These are phyloP conservation scores for Puccinia coronata DNA, from an alignment of 1,284 basidiomycete genomes.

Conservation along the genomic window DNA sequence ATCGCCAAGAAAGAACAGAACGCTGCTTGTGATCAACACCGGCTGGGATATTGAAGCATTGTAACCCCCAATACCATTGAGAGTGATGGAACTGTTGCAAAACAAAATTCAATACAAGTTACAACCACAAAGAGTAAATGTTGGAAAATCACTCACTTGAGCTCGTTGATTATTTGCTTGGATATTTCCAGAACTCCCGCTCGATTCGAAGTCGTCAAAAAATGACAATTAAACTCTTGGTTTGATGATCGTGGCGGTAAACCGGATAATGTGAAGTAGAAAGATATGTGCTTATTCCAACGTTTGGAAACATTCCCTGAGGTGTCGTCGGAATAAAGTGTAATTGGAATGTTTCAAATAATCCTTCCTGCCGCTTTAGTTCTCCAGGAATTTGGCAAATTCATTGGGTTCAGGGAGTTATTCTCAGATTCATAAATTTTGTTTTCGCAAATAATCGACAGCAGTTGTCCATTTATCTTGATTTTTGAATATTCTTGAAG, in stretches of 20 bases:
- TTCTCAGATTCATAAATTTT: not conserved
- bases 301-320: conserved; percentile 18
- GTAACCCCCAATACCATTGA: not conserved
- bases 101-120: too few relatives aligned
- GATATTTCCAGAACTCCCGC: not conserved
- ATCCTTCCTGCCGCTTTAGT: conserved; percentile 36
- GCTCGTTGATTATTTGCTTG: conserved; percentile 57
- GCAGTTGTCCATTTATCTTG: not conserved
- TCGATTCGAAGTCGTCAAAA: not conserved
- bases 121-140: too few relatives aligned
- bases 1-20: not conserved
- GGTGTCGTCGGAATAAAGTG: conserved; percentile 4
- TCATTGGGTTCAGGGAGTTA: not conserved
- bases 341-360: conserved; percentile 16
- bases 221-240: conserved; percentile 17
- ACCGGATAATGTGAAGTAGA: not conserved
- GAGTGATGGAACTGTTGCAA: too few relatives aligned
- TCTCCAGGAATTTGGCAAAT: conserved; percentile 46
- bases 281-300: conserved; percentile 25
- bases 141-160: conserved; percentile 56
- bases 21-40: not conserved
- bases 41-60: not conserved
- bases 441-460: not conserved
- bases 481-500: not conserved
- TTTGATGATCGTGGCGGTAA: not conserved